Conservation (phyloP, 345 rosid species). For the Populus davidiana region DNA sequence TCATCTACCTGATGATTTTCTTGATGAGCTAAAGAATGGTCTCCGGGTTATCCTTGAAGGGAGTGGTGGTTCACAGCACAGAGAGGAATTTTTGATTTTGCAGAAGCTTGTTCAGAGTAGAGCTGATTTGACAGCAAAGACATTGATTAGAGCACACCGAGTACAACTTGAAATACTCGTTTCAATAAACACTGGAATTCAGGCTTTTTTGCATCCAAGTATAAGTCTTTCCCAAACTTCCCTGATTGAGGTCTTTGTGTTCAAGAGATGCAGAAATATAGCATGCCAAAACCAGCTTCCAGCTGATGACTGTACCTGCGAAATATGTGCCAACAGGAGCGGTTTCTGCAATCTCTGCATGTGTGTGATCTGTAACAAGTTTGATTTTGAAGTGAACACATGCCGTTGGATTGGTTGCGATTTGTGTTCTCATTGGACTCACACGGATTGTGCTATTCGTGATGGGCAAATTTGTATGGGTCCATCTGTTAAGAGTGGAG, state of each 20-base stretch:
- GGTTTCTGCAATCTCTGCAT: constrained; percentile 98
- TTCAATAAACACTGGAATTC: constrained; percentile 84
- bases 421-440: constrained; percentile 95
- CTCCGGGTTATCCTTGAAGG: constrained; percentile 81
- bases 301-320: constrained; percentile 86
- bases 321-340: constrained; percentile 67
- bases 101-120: constrained; percentile 81
- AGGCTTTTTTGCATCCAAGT: constrained; percentile 83
- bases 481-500: constrained; percentile 60
- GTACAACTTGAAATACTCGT: constrained; percentile 88
- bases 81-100: constrained; percentile 71
- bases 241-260: constrained; percentile 80
- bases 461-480: constrained; percentile 84
- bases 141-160: constrained; percentile 73
- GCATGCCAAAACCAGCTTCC: constrained; percentile 87
- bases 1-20: constrained; percentile 65
- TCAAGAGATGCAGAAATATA: constrained; percentile 90
- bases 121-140: constrained; percentile 74
- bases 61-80: constrained; percentile 69
- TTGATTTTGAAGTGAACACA: constrained; percentile 91
- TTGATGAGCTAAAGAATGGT: constrained; percentile 73
- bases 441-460: constrained; percentile 93
- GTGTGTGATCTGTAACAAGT: constrained; percentile 96
- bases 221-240: constrained; percentile 79
- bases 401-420: constrained; percentile 99